Conservation (phyloP, 2,329 filamentous ascomycete genomes). For the Calonectria ilicicola region DNA sequence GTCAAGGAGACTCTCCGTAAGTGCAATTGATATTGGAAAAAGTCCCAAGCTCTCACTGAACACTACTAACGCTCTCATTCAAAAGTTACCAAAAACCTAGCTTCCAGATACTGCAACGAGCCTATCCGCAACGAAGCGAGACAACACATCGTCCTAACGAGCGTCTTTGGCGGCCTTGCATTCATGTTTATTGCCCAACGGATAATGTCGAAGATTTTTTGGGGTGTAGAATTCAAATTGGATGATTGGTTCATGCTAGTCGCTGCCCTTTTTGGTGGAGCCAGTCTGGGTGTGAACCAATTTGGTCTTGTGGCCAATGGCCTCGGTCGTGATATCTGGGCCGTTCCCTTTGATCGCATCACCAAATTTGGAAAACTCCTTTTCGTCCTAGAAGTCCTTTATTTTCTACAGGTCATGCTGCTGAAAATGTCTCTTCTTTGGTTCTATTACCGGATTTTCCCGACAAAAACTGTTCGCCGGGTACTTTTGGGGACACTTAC, state of each 20-base stretch:
- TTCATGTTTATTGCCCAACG: not conserved
- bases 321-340: not conserved
- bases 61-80: not conserved
- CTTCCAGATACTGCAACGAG: not conserved
- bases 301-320: not conserved
- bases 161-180: not conserved
- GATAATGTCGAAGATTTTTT: not conserved
- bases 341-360: not conserved
- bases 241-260: constrained; percentile 2
- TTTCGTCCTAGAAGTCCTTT: not conserved
- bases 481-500: not conserved
- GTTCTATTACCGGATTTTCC: not conserved
- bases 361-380: not conserved
- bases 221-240: not conserved
- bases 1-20: not conserved
- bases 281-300: not conserved
- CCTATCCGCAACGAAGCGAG: not conserved
- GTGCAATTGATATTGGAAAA: not conserved
- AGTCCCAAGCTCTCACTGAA: too few species aligned
- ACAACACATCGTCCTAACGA: not conserved
- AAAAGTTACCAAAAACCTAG: not conserved
- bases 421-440: not conserved
- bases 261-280: not conserved
- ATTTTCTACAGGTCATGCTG: not conserved
- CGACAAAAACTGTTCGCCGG: not conserved